These are phyloP conservation scores for Neofusicoccum sp. DNA, from an alignment of 2,329 filamentous ascomycete genomes.

Conservation along the genomic window DNA sequence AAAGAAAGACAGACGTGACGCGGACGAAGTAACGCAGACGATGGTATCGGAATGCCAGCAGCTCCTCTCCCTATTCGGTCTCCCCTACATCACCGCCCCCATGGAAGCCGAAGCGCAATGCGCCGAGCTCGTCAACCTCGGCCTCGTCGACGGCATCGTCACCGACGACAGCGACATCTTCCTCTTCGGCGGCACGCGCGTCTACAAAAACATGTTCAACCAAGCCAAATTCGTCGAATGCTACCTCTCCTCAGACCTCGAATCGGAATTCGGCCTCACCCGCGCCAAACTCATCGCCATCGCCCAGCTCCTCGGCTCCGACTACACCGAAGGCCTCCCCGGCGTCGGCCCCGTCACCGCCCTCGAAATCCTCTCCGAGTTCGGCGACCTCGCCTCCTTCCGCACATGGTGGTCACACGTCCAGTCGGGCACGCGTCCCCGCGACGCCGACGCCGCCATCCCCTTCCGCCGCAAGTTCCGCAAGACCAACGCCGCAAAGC, in stretches of 20 bases:
- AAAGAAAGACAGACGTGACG: slow-evolving; percentile 92
- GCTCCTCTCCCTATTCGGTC: slow-evolving; percentile 83
- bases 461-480: slow-evolving; percentile 85
- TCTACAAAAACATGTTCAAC: slow-evolving; percentile 99
- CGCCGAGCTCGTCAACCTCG: slow-evolving; percentile 82
- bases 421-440: slow-evolving; percentile 67
- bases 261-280: slow-evolving; percentile 84
- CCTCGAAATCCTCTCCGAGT: slow-evolving; percentile 91
- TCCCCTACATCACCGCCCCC: slow-evolving; percentile 95
- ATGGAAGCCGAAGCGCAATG: slow-evolving; percentile 99
- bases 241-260: slow-evolving; percentile 80
- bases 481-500: slow-evolving; percentile 74
- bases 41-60: slow-evolving; percentile 97
- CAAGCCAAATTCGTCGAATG: slow-evolving; percentile 97
- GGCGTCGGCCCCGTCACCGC: slow-evolving; percentile 94
- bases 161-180: slow-evolving; percentile 98
- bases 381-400: slow-evolving; percentile 75
- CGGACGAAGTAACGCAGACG: slow-evolving; percentile 93
- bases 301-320: slow-evolving; percentile 87
- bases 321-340: slow-evolving; percentile 91
- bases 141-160: slow-evolving; percentile 94
- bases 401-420: slow-evolving; percentile 84
- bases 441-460: slow-evolving; percentile 57
- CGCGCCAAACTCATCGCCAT: slow-evolving; percentile 86
- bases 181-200: slow-evolving; percentile 89